Percentiles rank a stretch among this genome's conserved stretches.
Conservation (phyloP, 2,329 filamentous ascomycete species). For the Sporothrix variecibatus region DNA sequence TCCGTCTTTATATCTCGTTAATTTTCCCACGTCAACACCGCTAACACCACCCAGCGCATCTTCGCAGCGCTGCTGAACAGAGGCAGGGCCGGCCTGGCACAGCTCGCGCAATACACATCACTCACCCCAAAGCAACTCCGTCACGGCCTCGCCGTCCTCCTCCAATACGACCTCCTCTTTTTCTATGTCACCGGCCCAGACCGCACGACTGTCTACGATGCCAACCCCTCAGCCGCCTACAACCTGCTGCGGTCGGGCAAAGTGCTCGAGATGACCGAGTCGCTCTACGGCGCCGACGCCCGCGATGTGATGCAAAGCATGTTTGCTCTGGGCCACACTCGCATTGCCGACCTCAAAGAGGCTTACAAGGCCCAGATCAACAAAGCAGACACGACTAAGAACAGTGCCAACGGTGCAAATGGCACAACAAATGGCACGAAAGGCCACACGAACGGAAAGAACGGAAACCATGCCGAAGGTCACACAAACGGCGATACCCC, state of each 20-base stretch:
- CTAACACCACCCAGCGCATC: conserved; percentile 66
- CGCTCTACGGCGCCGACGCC: conserved; percentile 72
- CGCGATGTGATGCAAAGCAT: conserved; percentile 74
- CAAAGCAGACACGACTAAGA: conserved; percentile 31
- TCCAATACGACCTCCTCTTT: conserved; percentile 85
- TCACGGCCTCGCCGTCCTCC: conserved; percentile 78
- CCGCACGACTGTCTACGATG: conserved; percentile 66
- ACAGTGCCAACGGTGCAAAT: conserved; percentile 17
- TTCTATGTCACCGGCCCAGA: conserved; percentile 68
- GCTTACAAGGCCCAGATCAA: conserved; percentile 52
- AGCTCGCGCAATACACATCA: conserved; percentile 70
- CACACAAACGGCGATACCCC: conserved; percentile 38
- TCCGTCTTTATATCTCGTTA: not conserved
- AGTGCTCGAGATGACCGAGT: conserved; percentile 73
- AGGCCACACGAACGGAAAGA: conserved; percentile 33
- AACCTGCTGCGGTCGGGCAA: conserved; percentile 78
- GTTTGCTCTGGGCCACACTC: conserved; percentile 74
- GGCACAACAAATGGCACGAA: conserved; percentile 26
- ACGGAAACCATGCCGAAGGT: conserved; percentile 34
- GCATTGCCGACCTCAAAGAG: conserved; percentile 67
- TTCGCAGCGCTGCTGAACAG: conserved; percentile 75
- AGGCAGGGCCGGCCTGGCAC: conserved; percentile 72
- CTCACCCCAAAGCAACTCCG: conserved; percentile 75
- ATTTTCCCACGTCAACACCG: not conserved
- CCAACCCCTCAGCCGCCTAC: conserved; percentile 79